Conservation (phyloP, 2,329 filamentous ascomycete genomes). For the Incumbomyces delicatus region DNA sequence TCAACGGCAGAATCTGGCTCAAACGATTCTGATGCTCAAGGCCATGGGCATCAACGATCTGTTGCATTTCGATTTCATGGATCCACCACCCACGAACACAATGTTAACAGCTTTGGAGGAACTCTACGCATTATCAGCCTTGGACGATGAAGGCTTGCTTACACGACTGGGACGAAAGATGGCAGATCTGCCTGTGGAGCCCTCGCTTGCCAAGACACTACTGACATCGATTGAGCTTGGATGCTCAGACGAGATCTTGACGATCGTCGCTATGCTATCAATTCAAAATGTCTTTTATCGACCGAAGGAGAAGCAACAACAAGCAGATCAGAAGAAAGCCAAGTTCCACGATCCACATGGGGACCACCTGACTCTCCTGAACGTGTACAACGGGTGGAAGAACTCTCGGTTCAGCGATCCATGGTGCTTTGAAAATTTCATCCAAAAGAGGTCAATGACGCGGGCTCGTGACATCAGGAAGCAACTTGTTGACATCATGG, state of each 20-base stretch:
- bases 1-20: conserved; percentile 82
- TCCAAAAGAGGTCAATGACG: conserved; percentile 80
- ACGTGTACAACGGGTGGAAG: conserved; percentile 98
- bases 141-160: conserved; percentile 90
- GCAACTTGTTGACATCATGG: conserved; percentile 88
- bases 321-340: conserved; percentile 93
- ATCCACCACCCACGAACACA: conserved; percentile 91
- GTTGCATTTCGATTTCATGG: conserved; percentile 97
- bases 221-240: conserved; percentile 78
- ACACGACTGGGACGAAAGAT: conserved; percentile 90
- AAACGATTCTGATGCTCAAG: conserved; percentile 94
- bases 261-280: conserved; percentile 89
- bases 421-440: conserved; percentile 98
- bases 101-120: conserved; percentile 96
- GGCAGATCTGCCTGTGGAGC: conserved; percentile 98
- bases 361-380: conserved; percentile 87
- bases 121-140: conserved; percentile 77
- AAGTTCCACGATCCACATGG: conserved; percentile 95
- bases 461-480: conserved; percentile 86
- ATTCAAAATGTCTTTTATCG: conserved; percentile 83
- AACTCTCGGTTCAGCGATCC: conserved; percentile 67
- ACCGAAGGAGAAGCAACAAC: conserved; percentile 91
- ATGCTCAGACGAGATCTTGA: conserved; percentile 89
- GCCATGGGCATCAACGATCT: conserved; percentile 99
- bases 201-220: conserved; percentile 77